Percentiles rank a stretch among this genome's conserved stretches.
Conservation (phyloP, 1,284 basidiomycete species). For the Volvariella surrecta region DNA sequence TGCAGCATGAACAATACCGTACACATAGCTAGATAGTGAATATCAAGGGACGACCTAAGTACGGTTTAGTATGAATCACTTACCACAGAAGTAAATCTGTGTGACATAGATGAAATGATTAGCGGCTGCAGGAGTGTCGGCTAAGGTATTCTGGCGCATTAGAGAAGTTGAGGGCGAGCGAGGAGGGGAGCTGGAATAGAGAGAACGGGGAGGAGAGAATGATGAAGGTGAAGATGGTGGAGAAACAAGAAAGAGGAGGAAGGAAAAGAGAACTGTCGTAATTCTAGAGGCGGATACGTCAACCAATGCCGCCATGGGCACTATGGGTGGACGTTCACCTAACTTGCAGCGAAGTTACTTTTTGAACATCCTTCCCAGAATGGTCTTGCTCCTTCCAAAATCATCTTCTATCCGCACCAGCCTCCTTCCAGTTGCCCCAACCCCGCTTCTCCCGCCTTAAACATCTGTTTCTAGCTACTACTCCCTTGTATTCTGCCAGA, state of each 20-base stretch:
- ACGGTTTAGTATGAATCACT: slow-evolving; percentile 22
- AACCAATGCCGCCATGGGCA: slow-evolving; percentile 11
- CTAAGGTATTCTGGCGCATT: slow-evolving; percentile 6
- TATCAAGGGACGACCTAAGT: slow-evolving; percentile 16
- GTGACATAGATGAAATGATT: slow-evolving; percentile 46
- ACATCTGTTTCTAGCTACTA: not conserved
- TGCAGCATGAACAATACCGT: slow-evolving; percentile 19
- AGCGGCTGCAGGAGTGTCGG: slow-evolving; percentile 27
- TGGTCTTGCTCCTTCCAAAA: not conserved
- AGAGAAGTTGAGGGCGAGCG: slow-evolving; percentile 13
- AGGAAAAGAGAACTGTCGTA: not conserved
- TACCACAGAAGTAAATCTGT: slow-evolving; percentile 77
- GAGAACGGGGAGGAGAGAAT: slow-evolving; percentile 11
- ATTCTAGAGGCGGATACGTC: slow-evolving; percentile 15
- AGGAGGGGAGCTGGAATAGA: slow-evolving; percentile 10
- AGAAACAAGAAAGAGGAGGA: slow-evolving; percentile 12
- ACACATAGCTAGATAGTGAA: slow-evolving; percentile 60
- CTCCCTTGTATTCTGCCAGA: not conserved
- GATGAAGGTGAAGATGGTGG: slow-evolving; percentile 21
- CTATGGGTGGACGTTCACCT: slow-evolving; percentile 26
- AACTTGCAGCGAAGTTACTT: slow-evolving; percentile 12
- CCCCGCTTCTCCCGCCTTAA: not conserved
- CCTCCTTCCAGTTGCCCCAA: not conserved
- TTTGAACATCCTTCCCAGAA: not conserved
- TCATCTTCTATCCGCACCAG: not conserved